A percentile compares a stretch with the other conserved stretches of the same genome.
Conservation (phyloP, 2,329 filamentous ascomycete species). For the Alternaria postmessia region DNA sequence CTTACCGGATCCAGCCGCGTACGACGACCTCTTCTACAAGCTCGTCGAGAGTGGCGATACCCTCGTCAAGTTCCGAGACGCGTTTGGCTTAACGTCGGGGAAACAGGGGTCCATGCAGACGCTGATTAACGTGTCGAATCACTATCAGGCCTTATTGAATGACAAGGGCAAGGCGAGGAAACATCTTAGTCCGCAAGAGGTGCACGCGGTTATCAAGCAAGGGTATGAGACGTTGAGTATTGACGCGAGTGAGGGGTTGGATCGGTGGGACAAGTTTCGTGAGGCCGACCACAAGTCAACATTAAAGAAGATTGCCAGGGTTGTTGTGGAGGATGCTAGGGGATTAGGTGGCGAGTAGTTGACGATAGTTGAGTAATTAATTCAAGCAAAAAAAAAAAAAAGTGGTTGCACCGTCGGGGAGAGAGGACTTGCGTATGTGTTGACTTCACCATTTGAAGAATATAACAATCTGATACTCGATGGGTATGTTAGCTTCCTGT, state of each 20-base stretch:
- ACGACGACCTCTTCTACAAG: constrained; percentile 99
- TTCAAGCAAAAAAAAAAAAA: no score
- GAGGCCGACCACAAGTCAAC: constrained; percentile 85
- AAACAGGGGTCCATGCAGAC: constrained; percentile 74
- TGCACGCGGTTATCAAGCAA: constrained; percentile 91
- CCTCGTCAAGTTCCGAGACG: constrained; percentile 80
- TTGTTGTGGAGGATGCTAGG: constrained; percentile 76
- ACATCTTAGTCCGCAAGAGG: constrained; percentile 81
- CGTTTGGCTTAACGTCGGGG: constrained; percentile 61
- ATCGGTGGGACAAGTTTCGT: constrained; percentile 84
- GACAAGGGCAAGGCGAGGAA: constrained; percentile 62
- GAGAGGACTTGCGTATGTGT: no score
- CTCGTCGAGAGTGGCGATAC: constrained; percentile 90
- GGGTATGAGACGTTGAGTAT: constrained; percentile 96
- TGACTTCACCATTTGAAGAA: no score
- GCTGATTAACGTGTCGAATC: constrained; percentile 79
- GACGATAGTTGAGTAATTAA: not conserved
- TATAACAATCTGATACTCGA: no score
- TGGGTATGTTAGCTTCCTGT: not conserved
- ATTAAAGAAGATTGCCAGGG: constrained; percentile 85
- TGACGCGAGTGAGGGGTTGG: constrained; percentile 84
- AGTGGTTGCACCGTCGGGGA: no score
- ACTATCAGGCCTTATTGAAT: constrained; percentile 84
- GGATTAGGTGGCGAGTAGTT: constrained; percentile 49
- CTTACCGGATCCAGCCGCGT: constrained; percentile 83